A percentile compares a stretch with the other conserved stretches of the same genome.
phyloP scores from a whole-genome alignment of 257 asterid species.

The Coffea eugenioides region DNA sequence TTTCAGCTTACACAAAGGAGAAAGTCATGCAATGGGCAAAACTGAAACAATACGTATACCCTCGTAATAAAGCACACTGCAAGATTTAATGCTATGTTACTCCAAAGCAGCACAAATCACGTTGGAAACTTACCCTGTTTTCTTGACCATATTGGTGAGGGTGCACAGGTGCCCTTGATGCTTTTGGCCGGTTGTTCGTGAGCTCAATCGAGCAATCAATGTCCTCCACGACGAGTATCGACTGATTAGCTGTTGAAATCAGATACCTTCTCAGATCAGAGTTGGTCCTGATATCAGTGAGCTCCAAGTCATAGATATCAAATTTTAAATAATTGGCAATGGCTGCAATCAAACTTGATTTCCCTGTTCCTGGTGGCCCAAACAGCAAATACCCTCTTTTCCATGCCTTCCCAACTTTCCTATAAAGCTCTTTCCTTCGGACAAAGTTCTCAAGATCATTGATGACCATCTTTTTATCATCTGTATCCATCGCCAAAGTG shows the following conservation, averaged over 20 bases:
- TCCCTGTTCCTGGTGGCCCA: conserved; percentile 93
- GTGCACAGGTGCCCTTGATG: neutral
- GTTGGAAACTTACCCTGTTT: neutral
- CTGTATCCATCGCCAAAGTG: conserved; percentile 55
- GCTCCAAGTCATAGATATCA: conserved; percentile 74
- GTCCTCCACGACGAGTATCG: conserved; percentile 74
- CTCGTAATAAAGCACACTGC: neutral
- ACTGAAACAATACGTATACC: too few relatives aligned
- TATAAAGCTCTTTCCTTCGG: conserved; percentile 52
- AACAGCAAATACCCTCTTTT: conserved; percentile 69
- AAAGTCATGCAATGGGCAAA: too few relatives aligned
- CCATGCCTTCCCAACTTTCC: conserved; percentile 72
- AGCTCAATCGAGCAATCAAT: conserved; percentile 51
- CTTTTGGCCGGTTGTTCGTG: conserved; percentile 8
- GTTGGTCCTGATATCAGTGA: conserved; percentile 39
- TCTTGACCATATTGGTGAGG: neutral
- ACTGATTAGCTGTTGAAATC: conserved; percentile 46
- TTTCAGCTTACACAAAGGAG: too few relatives aligned
- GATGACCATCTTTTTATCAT: conserved; percentile 31
- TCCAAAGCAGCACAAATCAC: neutral
- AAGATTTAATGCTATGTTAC: neutral
- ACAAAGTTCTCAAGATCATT: conserved; percentile 51
- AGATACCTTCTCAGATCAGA: conserved; percentile 45
- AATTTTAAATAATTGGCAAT: conserved; percentile 66
- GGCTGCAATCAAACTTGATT: conserved; percentile 79